A percentile compares a stretch with the other conserved stretches of the same genome.
phyloP scores from a whole-genome alignment of 2,329 filamentous ascomycete species.

The Knufia petricola region DNA sequence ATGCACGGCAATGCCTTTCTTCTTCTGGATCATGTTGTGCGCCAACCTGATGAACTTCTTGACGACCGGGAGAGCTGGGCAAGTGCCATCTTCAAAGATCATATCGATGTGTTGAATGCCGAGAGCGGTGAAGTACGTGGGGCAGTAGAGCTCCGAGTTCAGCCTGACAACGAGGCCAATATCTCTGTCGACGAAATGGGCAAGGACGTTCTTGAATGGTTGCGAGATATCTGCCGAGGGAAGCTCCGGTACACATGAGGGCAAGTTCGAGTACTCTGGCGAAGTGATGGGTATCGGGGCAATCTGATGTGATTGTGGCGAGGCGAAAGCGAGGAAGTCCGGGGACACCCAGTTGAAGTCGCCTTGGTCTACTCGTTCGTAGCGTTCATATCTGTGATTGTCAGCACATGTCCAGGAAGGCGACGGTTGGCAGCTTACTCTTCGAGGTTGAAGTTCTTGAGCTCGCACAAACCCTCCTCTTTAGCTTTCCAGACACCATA shows the following conservation, averaged over 20 bases:
- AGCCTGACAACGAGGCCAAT: constrained; percentile 89
- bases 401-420: neutral
- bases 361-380: constrained; percentile 90
- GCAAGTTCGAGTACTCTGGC: constrained; percentile 63
- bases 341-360: constrained; percentile 99
- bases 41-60: constrained; percentile 90
- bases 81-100: constrained; percentile 99
- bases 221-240: constrained; percentile 61
- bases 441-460: constrained; percentile 91
- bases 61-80: constrained; percentile 78
- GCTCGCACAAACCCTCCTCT: constrained; percentile 80
- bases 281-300: constrained; percentile 62
- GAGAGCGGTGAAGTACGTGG: constrained; percentile 91
- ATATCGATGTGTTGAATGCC: constrained; percentile 96
- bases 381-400: constrained; percentile 65
- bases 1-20: constrained; percentile 91
- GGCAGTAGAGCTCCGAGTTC: constrained; percentile 91
- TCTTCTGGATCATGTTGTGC: constrained; percentile 86
- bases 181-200: constrained; percentile 77
- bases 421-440: constrained; percentile 45
- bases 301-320: constrained; percentile 73
- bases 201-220: constrained; percentile 92
- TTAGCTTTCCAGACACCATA: constrained; percentile 99
- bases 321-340: constrained; percentile 90
- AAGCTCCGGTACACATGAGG: constrained; percentile 64